Percentiles rank a stretch among this genome's conserved stretches.
phyloP scores from a whole-genome alignment of 768 basidiomycete genomes.

The Psilocybe cyanescens region DNA sequence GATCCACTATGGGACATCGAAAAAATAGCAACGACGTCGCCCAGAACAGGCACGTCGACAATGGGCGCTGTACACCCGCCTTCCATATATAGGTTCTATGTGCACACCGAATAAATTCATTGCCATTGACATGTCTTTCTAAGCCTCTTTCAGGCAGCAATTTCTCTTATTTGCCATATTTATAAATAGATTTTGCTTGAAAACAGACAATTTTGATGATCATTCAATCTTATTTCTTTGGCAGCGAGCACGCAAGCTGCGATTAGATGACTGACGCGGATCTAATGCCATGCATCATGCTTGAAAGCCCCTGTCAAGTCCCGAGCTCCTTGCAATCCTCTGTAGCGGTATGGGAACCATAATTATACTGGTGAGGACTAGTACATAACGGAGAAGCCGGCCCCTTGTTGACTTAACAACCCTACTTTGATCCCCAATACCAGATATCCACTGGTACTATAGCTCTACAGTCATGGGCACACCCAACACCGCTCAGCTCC shows the following conservation, averaged over 20 bases:
- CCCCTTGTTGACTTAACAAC: background rate
- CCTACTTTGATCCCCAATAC: background rate
- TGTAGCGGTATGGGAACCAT: background rate
- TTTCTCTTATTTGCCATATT: background rate
- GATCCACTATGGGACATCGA: background rate
- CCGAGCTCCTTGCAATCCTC: background rate
- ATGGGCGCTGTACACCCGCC: background rate
- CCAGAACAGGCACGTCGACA: background rate
- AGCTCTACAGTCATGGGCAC: constrained; percentile 1
- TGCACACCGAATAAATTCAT: background rate
- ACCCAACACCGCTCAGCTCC: constrained; percentile 7
- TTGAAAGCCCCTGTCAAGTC: background rate
- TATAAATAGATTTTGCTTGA: background rate
- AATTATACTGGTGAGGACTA: background rate
- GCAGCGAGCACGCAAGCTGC: background rate
- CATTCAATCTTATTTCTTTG: background rate
- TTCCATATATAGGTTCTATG: background rate
- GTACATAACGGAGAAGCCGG: background rate
- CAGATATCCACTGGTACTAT: background rate
- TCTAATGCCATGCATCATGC: background rate
- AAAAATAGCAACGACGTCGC: background rate
- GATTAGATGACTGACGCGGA: background rate
- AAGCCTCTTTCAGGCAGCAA: background rate
- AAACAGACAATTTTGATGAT: background rate
- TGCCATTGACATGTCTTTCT: background rate